These are phyloP conservation scores for Paecilomyces niveus DNA, from an alignment of 2,329 filamentous ascomycete species.

Conservation along the genomic window DNA sequence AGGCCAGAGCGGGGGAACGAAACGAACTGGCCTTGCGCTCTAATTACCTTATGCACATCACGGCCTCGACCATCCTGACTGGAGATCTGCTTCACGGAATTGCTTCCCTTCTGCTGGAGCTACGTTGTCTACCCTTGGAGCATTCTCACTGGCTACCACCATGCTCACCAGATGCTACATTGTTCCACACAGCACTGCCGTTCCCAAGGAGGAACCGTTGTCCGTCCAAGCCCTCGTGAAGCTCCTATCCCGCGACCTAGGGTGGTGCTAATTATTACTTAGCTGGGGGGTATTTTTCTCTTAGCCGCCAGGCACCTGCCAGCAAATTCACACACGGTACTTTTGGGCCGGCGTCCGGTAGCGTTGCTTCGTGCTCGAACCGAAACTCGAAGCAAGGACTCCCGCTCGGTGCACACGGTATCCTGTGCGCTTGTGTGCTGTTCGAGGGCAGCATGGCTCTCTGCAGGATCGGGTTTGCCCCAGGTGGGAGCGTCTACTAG, in stretches of 20 bases:
- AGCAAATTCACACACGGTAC: neutral
- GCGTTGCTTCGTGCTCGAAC: neutral
- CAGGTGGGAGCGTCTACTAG: slow-evolving; percentile 19
- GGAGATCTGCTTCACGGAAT: neutral
- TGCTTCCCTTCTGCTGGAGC: neutral
- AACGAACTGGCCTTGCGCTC: slow-evolving; percentile 9
- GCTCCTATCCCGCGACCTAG: neutral
- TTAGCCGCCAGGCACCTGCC: neutral
- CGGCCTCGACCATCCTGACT: neutral
- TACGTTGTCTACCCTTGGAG: neutral
- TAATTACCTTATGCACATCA: neutral
- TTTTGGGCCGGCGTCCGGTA: neutral
- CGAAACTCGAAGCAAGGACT: neutral
- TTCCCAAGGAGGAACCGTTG: neutral
- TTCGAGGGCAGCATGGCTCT: slow-evolving; percentile 23
- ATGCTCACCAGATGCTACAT: neutral
- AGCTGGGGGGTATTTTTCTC: neutral
- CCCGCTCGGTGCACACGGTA: neutral
- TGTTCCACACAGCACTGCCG: neutral
- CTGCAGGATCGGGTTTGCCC: slow-evolving; percentile 18
- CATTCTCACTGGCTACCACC: neutral
- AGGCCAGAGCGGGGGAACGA: slow-evolving; percentile 13
- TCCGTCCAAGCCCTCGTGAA: neutral
- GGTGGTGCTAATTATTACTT: neutral
- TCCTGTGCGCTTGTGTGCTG: slow-evolving; percentile 15